phyloP scores from a whole-genome alignment of 176 grass and related monocot genomes.

The Musa acuminata region DNA sequence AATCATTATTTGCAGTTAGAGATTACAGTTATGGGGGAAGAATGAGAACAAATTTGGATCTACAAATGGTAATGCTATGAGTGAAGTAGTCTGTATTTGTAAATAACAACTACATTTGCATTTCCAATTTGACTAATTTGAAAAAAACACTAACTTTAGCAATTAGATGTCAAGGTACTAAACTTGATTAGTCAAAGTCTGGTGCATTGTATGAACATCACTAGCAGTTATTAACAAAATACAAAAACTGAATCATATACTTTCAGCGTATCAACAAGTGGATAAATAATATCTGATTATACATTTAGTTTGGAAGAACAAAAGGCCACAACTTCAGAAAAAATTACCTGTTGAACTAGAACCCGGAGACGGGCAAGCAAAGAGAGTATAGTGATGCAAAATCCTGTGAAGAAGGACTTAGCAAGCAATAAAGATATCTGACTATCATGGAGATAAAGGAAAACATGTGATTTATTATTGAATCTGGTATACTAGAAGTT shows the following conservation, averaged over 20 bases:
- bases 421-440: constrained; percentile 84
- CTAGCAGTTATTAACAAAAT: too few species aligned
- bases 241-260: neutral
- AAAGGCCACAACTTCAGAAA: constrained; percentile 18
- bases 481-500: neutral
- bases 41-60: too few species aligned
- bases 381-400: constrained; percentile 50
- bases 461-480: constrained; percentile 5
- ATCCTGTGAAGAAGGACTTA: constrained; percentile 75
- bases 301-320: neutral
- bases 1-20: too few species aligned
- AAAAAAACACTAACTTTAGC: too few species aligned
- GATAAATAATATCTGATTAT: neutral
- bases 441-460: constrained; percentile 53
- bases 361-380: constrained; percentile 69
- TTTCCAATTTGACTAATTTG: too few species aligned
- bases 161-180: too few species aligned
- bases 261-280: neutral
- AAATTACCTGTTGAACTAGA: constrained; percentile 74
- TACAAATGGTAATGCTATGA: too few species aligned
- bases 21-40: too few species aligned
- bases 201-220: too few species aligned
- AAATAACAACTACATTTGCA: too few species aligned
- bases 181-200: too few species aligned
- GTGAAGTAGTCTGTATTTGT: too few species aligned